A percentile compares a stretch with the other conserved stretches of the same genome.
Conservation (phyloP, 345 rosid genomes). For the Lepidium sativum region DNA sequence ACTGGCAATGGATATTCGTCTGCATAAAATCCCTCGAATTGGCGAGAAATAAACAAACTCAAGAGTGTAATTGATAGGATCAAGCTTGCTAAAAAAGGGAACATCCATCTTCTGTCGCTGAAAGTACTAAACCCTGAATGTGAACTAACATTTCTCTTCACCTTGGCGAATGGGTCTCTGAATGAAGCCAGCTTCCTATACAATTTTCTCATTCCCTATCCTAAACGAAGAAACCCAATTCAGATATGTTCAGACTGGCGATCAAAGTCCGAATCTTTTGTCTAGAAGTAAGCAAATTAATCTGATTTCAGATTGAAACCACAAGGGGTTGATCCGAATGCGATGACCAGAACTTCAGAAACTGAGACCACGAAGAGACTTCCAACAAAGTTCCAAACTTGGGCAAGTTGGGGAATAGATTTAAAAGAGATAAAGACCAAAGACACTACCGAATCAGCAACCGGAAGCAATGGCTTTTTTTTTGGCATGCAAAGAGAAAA, state of each 20-base stretch:
- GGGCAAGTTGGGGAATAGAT: not conserved
- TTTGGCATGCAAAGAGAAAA: constrained; percentile 18
- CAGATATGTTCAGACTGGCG: not conserved
- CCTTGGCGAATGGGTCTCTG: constrained; percentile 31
- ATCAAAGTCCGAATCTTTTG: not conserved
- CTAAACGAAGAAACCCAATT: not conserved
- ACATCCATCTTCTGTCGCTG: constrained; percentile 70
- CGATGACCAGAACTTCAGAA: not conserved
- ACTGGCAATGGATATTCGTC: constrained; percentile 40
- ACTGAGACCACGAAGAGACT: not conserved
- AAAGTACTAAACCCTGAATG: constrained; percentile 49
- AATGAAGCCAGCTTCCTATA: constrained; percentile 35
- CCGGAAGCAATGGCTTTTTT: constrained; percentile 3
- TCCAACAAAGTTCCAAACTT: not conserved
- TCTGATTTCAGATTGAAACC: not conserved
- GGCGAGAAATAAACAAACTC: constrained; percentile 36
- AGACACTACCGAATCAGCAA: not conserved
- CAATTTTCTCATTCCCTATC: constrained; percentile 34
- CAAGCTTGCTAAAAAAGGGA: constrained; percentile 72
- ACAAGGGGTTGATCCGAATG: not conserved
- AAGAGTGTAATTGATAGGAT: constrained; percentile 52
- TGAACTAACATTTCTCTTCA: constrained; percentile 52
- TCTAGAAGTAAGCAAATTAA: not conserved
- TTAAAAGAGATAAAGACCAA: not conserved
- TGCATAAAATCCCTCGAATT: constrained; percentile 29